phyloP scores from a whole-genome alignment of 192 early-diverging fungal genomes.

The Backusella tarrabulga region DNA sequence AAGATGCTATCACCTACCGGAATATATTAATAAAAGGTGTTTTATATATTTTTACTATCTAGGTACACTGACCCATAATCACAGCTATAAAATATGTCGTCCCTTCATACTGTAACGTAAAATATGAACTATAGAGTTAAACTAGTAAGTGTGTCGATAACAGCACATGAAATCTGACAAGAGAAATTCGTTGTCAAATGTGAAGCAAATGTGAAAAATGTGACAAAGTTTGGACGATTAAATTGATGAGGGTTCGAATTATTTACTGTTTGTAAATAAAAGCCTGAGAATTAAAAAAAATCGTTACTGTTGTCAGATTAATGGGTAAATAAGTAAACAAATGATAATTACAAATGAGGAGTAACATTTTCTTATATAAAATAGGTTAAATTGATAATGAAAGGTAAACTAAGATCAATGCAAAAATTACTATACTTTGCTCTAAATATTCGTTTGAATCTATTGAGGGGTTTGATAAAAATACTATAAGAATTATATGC shows the following conservation, averaged over 20 bases:
- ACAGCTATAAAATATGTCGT: too few relatives aligned
- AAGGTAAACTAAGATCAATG: too few relatives aligned
- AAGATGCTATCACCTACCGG: not conserved
- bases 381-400: too few relatives aligned
- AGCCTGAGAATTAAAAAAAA: not conserved
- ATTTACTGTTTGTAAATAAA: not conserved
- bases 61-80: not conserved
- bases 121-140: not conserved
- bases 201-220: not conserved
- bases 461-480: too few relatives aligned
- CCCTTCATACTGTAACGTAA: not conserved
- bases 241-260: not conserved
- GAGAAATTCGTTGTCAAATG: not conserved
- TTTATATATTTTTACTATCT: not conserved
- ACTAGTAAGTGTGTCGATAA: not conserved
- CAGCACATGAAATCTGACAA: not conserved
- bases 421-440: too few relatives aligned
- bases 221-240: not conserved
- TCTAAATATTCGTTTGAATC: too few relatives aligned
- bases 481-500: too few relatives aligned
- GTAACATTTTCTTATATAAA: too few relatives aligned
- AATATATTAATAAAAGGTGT: not conserved
- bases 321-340: not conserved
- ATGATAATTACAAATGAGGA: not conserved
- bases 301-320: too few relatives aligned